A percentile compares a stretch with the other conserved stretches of the same genome.
phyloP scores from a whole-genome alignment of 2,329 filamentous ascomycete genomes.

The Xylaria sp. region DNA sequence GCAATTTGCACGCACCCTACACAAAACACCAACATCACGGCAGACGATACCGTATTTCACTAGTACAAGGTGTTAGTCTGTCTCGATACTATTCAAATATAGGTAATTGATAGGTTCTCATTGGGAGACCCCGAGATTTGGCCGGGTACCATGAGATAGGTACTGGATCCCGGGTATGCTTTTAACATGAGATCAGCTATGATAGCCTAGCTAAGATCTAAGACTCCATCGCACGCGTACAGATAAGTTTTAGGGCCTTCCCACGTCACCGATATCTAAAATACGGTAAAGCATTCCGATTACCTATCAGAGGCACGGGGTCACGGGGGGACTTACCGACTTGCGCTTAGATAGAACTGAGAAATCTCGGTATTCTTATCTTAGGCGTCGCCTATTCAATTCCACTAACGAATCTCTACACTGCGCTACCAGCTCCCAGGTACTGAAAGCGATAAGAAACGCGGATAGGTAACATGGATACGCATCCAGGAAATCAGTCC shows the following conservation, averaged over 20 bases:
- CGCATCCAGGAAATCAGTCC: slow-evolving; percentile 2
- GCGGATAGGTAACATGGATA: slow-evolving; percentile 5
- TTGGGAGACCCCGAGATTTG: slow-evolving; percentile 4
- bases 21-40: background rate
- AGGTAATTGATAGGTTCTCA: slow-evolving; percentile 5
- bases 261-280: background rate
- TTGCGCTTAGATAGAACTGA: background rate
- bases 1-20: background rate
- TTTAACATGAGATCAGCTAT: no score
- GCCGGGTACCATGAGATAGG: background rate
- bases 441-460: background rate
- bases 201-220: slow-evolving; percentile 10
- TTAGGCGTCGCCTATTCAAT: background rate
- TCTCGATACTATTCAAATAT: background rate
- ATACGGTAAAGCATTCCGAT: background rate
- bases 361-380: background rate
- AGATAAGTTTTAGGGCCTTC: background rate
- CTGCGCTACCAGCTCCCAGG: background rate
- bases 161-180: background rate
- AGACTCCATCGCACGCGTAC: background rate
- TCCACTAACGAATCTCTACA: background rate
- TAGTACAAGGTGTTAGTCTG: background rate
- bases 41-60: background rate
- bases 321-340: background rate
- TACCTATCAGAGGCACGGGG: background rate